Percentiles rank a stretch among this genome's conserved stretches.
Conservation (phyloP, 2,329 filamentous ascomycete species). For the Biscogniauxia marginata region DNA sequence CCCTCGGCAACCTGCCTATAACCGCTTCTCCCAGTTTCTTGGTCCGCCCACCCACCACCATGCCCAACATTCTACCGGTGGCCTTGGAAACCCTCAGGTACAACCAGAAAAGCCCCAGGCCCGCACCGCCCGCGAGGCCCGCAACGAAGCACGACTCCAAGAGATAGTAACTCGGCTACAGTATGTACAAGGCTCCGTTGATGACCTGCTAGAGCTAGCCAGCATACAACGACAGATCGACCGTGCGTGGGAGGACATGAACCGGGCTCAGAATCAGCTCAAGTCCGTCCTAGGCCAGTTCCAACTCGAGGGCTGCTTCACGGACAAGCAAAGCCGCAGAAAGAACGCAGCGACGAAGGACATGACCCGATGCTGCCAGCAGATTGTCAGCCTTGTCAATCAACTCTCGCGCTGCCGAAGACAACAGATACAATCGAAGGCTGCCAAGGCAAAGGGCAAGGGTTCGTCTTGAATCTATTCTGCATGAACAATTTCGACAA, state of each 20-base stretch:
- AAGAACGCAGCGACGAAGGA: conserved; percentile 7
- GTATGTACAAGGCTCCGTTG: conserved; percentile 13
- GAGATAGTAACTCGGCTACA: conserved; percentile 9
- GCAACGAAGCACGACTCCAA: conserved; percentile 9
- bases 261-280: conserved; percentile 9
- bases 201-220: conserved; percentile 11
- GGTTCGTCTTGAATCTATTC: neutral
- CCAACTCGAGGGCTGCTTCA: conserved; percentile 10
- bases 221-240: conserved; percentile 13
- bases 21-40: too few species aligned
- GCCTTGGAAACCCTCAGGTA: neutral
- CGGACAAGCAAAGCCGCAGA: conserved; percentile 6
- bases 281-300: conserved; percentile 8
- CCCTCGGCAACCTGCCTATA: neutral
- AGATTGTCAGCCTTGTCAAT: neutral
- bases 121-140: conserved; percentile 4
- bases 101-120: too few species aligned
- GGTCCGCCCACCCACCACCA: neutral
- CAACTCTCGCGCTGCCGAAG: neutral
- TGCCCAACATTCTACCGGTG: neutral
- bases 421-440: neutral
- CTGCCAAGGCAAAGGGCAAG: neutral
- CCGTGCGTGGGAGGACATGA: conserved; percentile 9
- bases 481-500: neutral
- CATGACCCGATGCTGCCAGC: neutral